Evolutionary conservation across 805 yeast species (phyloP).

Genomic region (Saccharomycopsis malanga): DNA sequence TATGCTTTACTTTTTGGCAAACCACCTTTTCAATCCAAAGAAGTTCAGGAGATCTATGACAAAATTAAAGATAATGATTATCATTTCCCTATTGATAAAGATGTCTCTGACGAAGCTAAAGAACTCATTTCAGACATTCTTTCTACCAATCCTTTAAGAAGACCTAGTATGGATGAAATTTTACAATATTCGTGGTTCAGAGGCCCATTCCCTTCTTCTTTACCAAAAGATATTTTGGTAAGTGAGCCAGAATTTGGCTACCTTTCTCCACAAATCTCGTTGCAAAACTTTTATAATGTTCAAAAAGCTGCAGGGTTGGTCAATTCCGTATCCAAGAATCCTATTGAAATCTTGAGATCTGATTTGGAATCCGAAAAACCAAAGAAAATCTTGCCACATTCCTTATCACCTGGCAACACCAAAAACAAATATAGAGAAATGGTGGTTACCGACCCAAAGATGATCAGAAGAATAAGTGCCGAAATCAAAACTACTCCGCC

Average conservation of each 20-base stretch:
- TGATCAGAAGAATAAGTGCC: constrained; percentile 31
- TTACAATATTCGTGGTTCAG: constrained; percentile 81
- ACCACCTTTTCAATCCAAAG: constrained; percentile 97
- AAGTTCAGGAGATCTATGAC: constrained; percentile 86
- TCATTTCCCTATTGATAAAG: constrained; percentile 63
- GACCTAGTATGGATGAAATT: constrained; percentile 78
- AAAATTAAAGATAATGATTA: constrained; percentile 81
- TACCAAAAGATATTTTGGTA: constrained; percentile 56
- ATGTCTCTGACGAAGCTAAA: constrained; percentile 64
- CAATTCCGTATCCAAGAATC: constrained; percentile 38
- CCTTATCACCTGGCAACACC: constrained; percentile 89
- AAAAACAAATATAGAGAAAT: constrained; percentile 79
- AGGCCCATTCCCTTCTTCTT: constrained; percentile 71
- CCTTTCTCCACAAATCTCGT: constrained; percentile 54
- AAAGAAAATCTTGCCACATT: constrained; percentile 69
- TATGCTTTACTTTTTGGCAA: constrained; percentile 88
- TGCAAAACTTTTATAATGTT: constrained; percentile 57
- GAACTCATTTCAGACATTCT: constrained; percentile 65
- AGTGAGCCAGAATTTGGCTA: constrained; percentile 53
- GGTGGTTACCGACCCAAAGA: constrained; percentile 29
- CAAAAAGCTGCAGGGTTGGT: constrained; percentile 57
- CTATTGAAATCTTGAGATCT: constrained; percentile 61
- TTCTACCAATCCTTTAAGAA: constrained; percentile 65
- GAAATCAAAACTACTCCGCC: constrained; percentile 28
- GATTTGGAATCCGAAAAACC: constrained; percentile 66